These are phyloP conservation scores for Verruconis gallopava DNA, from an alignment of 2,329 filamentous ascomycete species.

Conservation along the genomic window DNA sequence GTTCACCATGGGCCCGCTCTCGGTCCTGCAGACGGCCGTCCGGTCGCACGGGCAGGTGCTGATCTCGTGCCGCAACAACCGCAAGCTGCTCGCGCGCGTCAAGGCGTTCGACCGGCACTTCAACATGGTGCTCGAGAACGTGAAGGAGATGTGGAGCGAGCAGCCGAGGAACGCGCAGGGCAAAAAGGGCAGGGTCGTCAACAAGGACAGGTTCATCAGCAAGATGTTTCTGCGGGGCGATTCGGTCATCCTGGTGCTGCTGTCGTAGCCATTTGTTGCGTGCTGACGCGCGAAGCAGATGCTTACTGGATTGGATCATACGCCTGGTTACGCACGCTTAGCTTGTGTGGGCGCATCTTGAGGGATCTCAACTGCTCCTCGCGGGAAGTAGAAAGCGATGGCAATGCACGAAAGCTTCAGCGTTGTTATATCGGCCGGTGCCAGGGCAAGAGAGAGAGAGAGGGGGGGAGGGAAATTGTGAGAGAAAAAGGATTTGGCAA, in stretches of 20 bases:
- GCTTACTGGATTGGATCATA: too few relatives aligned
- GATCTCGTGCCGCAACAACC: slow-evolving; percentile 95
- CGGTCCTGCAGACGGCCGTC: slow-evolving; percentile 92
- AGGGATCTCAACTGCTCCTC: too few relatives aligned
- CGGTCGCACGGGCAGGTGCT: slow-evolving; percentile 90
- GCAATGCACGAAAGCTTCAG: too few relatives aligned
- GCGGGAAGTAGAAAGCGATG: too few relatives aligned
- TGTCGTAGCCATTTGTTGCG: too few relatives aligned
- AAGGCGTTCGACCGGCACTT: slow-evolving; percentile 98
- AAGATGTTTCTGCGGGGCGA: slow-evolving; percentile 92
- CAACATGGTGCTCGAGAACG: slow-evolving; percentile 97
- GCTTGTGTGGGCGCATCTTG: too few relatives aligned
- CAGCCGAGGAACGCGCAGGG: slow-evolving; percentile 70
- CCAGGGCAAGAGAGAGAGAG: too few relatives aligned
- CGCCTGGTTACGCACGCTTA: too few relatives aligned
- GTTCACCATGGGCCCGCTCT: slow-evolving; percentile 68
- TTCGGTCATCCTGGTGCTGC: slow-evolving; percentile 71
- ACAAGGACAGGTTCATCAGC: slow-evolving; percentile 97
- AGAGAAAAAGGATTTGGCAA: too few relatives aligned
- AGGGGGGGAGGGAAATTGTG: too few relatives aligned
- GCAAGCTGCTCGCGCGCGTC: slow-evolving; percentile 90
- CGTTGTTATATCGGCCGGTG: too few relatives aligned
- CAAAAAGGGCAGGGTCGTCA: slow-evolving; percentile 80
- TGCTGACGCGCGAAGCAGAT: too few relatives aligned
- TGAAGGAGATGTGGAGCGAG: slow-evolving; percentile 99